phyloP scores from a whole-genome alignment of 2,329 filamentous ascomycete species.

The Neopestalotiopsis sp. region DNA sequence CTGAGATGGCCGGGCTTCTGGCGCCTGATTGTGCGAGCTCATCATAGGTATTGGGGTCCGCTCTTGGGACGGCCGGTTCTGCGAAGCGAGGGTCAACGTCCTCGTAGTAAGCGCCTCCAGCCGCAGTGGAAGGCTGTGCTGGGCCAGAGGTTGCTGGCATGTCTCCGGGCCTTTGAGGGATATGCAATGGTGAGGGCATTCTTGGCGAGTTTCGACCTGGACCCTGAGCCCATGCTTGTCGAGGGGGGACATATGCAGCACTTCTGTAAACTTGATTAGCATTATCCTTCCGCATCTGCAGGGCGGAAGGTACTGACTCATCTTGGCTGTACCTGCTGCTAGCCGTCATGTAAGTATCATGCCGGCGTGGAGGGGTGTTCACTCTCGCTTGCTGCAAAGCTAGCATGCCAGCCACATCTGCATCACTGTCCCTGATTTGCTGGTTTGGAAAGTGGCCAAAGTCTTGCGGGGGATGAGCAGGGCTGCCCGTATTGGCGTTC shows the following conservation, averaged over 20 bases:
- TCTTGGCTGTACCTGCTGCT: conserved; percentile 75
- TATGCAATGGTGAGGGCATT: conserved; percentile 50
- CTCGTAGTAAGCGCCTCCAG: conserved; percentile 75
- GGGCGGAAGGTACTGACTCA: conserved; percentile 63
- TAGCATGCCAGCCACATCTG: conserved; percentile 76
- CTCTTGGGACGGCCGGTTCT: conserved; percentile 33
- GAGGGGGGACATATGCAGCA: conserved; percentile 57
- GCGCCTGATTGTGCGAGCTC: conserved; percentile 60
- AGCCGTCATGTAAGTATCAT: conserved; percentile 64
- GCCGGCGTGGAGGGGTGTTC: conserved; percentile 38
- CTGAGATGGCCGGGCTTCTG: conserved; percentile 77
- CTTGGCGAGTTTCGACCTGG: conserved; percentile 49
- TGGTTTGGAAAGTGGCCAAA: conserved; percentile 51
- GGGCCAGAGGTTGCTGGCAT: conserved; percentile 40
- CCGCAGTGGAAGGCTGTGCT: conserved; percentile 31
- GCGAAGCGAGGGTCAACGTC: conserved; percentile 91
- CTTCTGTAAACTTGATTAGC: conserved; percentile 44
- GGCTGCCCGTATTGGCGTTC: conserved; percentile 69
- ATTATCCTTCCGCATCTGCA: background rate
- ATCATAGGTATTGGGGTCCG: conserved; percentile 59
- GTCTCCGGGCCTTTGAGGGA: conserved; percentile 40
- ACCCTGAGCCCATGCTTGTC: conserved; percentile 59
- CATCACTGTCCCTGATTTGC: conserved; percentile 66
- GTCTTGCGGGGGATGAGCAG: conserved; percentile 45
- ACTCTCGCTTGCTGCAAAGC: conserved; percentile 65